Conservation (phyloP, 192 early-diverging fungal genomes). For the Entophlyctis luteolus region DNA sequence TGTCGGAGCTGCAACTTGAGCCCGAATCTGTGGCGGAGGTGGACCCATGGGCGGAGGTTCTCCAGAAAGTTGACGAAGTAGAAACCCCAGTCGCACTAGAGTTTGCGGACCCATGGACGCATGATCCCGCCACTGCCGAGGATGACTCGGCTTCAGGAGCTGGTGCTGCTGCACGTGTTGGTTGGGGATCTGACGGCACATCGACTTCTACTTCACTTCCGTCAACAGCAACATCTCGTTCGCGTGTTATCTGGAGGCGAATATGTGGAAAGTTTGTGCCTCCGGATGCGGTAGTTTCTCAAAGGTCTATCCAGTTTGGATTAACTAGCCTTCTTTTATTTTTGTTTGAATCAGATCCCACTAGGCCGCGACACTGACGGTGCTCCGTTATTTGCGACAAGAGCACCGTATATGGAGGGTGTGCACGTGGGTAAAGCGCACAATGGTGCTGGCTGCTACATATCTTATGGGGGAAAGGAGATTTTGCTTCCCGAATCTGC, state of each 20-base stretch:
- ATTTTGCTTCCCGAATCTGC: not conserved
- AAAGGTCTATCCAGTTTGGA: not conserved
- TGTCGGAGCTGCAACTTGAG: no score
- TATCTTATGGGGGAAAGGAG: slow-evolving; percentile 11
- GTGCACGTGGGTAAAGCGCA: slow-evolving; percentile 12
- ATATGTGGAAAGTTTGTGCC: slow-evolving; percentile 2
- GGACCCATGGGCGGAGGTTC: no score
- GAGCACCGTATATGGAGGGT: not conserved
- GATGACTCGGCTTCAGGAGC: no score
- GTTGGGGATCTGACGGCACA: no score
- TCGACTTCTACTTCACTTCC: no score
- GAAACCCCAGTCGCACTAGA: no score
- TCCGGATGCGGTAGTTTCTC: not conserved
- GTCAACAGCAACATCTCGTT: no score
- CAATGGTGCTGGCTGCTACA: slow-evolving; percentile 6
- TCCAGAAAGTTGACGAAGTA: no score
- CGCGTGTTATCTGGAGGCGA: not conserved
- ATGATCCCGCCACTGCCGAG: no score
- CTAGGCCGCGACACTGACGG: slow-evolving; percentile 12
- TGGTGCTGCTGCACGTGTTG: no score
- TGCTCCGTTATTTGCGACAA: slow-evolving; percentile 8
- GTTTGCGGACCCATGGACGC: no score
- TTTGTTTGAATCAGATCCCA: not conserved
- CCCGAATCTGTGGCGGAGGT: no score
- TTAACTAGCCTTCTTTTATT: not conserved